Conservation (phyloP, 2,329 filamentous ascomycete species). For the Colletotrichum phormii region DNA sequence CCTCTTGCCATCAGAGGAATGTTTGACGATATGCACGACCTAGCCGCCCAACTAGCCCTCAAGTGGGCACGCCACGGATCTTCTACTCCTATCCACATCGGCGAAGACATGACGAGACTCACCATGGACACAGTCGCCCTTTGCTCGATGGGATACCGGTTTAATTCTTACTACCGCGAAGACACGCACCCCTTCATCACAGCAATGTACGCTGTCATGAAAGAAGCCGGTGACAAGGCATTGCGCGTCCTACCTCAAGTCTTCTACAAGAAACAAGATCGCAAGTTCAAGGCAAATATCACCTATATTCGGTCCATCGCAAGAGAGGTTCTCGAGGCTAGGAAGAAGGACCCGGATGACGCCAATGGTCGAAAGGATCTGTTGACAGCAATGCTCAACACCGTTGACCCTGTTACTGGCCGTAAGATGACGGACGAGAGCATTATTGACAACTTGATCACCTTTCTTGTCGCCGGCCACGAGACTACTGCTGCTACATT, state of each 20-base stretch:
- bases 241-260: conserved; percentile 59
- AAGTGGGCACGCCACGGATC: conserved; percentile 63
- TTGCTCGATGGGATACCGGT: conserved; percentile 68
- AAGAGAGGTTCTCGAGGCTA: conserved; percentile 68
- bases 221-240: conserved; percentile 62
- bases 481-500: conserved; percentile 77
- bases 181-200: conserved; percentile 49
- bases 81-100: conserved; percentile 60
- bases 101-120: conserved; percentile 71
- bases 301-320: conserved; percentile 63
- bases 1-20: conserved; percentile 73
- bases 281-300: conserved; percentile 63
- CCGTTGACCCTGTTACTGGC: conserved; percentile 72
- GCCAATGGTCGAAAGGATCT: conserved; percentile 67
- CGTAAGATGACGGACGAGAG: conserved; percentile 67
- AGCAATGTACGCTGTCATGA: conserved; percentile 71
- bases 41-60: conserved; percentile 62
- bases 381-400: conserved; percentile 74
- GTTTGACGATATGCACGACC: conserved; percentile 65
- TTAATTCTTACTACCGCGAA: conserved; percentile 71
- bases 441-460: conserved; percentile 76
- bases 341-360: conserved; percentile 65
- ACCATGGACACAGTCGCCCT: conserved; percentile 73
- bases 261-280: conserved; percentile 56
- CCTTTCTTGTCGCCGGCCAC: conserved; percentile 75